These are phyloP conservation scores for Xylariomycetidae sp. DNA, from an alignment of 2,329 filamentous ascomycete genomes.

Conservation along the genomic window DNA sequence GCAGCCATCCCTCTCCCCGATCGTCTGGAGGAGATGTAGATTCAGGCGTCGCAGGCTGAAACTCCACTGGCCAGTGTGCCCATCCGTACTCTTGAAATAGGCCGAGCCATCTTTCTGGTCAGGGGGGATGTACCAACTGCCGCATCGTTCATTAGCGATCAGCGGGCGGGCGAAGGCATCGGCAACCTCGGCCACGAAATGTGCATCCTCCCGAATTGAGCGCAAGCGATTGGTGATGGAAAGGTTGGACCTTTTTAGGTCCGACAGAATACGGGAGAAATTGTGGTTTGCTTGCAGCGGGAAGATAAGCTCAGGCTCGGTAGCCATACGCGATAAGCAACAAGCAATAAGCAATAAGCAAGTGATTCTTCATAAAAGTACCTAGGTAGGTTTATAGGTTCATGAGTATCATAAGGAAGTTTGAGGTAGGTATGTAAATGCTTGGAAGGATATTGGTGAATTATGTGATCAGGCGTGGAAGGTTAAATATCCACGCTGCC, in stretches of 20 bases:
- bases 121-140: slow-evolving; percentile 86
- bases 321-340: slow-evolving; percentile 12
- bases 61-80: slow-evolving; percentile 84
- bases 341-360: slow-evolving; percentile 1
- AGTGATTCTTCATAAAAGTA: slow-evolving; percentile 2
- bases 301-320: slow-evolving; percentile 43
- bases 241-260: slow-evolving; percentile 71
- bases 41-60: slow-evolving; percentile 86
- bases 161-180: slow-evolving; percentile 59
- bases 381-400: not conserved
- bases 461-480: not conserved
- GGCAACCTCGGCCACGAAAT: slow-evolving; percentile 64
- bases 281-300: slow-evolving; percentile 53
- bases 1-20: slow-evolving; percentile 65
- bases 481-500: not conserved
- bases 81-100: slow-evolving; percentile 98
- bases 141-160: slow-evolving; percentile 90
- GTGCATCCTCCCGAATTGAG: slow-evolving; percentile 73
- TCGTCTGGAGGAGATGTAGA: slow-evolving; percentile 68
- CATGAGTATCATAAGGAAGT: not conserved
- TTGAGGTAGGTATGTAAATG: not conserved
- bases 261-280: slow-evolving; percentile 64
- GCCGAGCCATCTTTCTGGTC: slow-evolving; percentile 63
- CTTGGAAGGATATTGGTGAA: not conserved
- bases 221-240: slow-evolving; percentile 75